These are phyloP conservation scores for Acanthamoeba divionensis DNA, from an alignment of 208 protist genomes.

Conservation along the genomic window DNA sequence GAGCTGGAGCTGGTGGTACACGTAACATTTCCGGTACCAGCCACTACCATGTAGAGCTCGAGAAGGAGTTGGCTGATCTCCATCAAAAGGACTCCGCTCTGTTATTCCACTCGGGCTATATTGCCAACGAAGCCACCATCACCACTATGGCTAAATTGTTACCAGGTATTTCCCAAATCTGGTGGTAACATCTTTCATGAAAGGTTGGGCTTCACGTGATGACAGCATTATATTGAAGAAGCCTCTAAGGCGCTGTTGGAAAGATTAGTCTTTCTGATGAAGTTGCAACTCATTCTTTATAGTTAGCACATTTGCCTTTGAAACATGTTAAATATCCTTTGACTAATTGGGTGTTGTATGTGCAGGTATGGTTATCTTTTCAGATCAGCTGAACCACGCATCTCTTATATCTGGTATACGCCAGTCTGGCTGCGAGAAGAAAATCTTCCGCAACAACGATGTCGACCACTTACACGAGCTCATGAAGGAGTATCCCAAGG, in stretches of 20 bases:
- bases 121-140: conserved; percentile 90
- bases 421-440: conserved; percentile 82
- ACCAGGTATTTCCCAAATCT: too few relatives aligned
- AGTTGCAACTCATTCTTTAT: too few relatives aligned
- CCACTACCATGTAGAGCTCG: conserved; percentile 82
- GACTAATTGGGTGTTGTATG: too few relatives aligned
- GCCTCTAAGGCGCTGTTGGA: too few relatives aligned
- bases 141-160: conserved; percentile 77
- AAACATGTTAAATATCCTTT: too few relatives aligned
- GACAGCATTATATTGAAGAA: too few relatives aligned
- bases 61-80: conserved; percentile 89
- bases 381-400: conserved; percentile 96
- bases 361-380: conserved; percentile 89
- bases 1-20: conserved; percentile 86
- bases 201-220: too few relatives aligned
- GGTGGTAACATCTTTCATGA: too few relatives aligned
- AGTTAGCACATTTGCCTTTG: too few relatives aligned
- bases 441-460: conserved; percentile 93
- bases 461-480: conserved; percentile 89
- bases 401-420: conserved; percentile 94
- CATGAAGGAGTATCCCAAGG: conserved; percentile 66
- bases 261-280: too few relatives aligned
- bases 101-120: conserved; percentile 91
- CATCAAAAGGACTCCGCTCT: conserved; percentile 92
- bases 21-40: conserved; percentile 86